These are phyloP conservation scores for Candida qinlingensis DNA, from an alignment of 805 yeast genomes.

Conservation along the genomic window DNA sequence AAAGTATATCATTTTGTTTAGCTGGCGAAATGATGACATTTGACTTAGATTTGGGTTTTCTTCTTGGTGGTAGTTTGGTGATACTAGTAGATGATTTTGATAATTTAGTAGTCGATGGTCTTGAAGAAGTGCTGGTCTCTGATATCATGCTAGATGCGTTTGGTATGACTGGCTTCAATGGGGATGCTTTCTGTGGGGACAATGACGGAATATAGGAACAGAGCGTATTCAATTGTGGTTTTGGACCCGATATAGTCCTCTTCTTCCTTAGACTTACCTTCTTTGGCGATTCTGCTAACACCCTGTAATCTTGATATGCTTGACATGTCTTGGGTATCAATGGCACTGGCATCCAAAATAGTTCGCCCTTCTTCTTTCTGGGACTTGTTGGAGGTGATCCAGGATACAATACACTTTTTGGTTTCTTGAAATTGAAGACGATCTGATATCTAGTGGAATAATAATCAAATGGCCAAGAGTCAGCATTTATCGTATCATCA, in stretches of 20 bases:
- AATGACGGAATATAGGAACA: not conserved
- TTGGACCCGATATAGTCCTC: not conserved
- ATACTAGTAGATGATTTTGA: not conserved
- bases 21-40: not conserved
- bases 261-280: not conserved
- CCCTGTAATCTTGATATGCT: not conserved
- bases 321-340: not conserved
- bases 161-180: not conserved
- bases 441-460: slow-evolving; percentile 5
- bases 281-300: not conserved
- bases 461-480: not conserved
- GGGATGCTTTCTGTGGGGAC: not conserved
- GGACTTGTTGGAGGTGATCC: slow-evolving; percentile 1
- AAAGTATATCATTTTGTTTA: not conserved
- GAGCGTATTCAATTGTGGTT: not conserved
- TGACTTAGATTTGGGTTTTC: not conserved
- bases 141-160: not conserved
- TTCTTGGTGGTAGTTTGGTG: not conserved
- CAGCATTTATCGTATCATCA: not conserved
- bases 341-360: slow-evolving; percentile 6
- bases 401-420: not conserved
- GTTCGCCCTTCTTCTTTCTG: slow-evolving; percentile 9
- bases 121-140: not conserved
- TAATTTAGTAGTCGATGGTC: not conserved
- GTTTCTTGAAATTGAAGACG: not conserved